Base-by-base conservation (phyloP, 192 early-diverging fungal genomes). In the Thoreauomyces humboldtii region DNA sequence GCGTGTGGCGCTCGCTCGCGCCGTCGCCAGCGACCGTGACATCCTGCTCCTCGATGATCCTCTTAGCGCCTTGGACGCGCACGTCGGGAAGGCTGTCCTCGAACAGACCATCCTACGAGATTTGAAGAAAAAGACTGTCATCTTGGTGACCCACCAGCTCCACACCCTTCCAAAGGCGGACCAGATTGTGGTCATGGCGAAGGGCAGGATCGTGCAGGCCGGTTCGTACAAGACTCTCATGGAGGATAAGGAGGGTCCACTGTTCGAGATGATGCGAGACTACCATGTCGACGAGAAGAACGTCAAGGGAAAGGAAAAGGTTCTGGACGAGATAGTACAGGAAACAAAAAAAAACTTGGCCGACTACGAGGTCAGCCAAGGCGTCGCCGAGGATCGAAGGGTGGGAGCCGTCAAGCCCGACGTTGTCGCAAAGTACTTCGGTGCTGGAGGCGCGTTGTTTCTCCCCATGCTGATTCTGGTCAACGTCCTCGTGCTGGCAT, bases 61-160 rank as follows among this genome's bases (percentile, higher is more conserved):
- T 2, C 55, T 80, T 11, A 27, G 59, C 4, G 78, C 78, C 9
- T 62, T 80, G n/a, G 78, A 80, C 42, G 65, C 78, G 7, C 74
- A 73, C 29, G 82, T 84, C 33, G 81, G 81, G 37, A 32, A 51
- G 27, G 76, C 87, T 60, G 74, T 92, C 27, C 86, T 94, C 80
- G 77, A 91, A 53, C 68, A 83, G 27, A 88, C 84, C 48, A 86
- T 92, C 60, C 80, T 71, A 0, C 12, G 31, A 0, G 24, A 70
- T 31, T 70, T 92, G 53, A 75, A 66, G 2, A 79, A 77, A 46
- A 96, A 92, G 77, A 87, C 91, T 5, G 77, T 28, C 17, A 21
- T 76, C 2, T 54, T 96, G 50, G 87, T 90, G 6, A 92, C 92
- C 0, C 90, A 95, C 63, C 77, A 84, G 45, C 46, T 51, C 17